These are phyloP conservation scores for Botrytis aclada DNA, from an alignment of 2,329 filamentous ascomycete species.

Conservation along the genomic window DNA sequence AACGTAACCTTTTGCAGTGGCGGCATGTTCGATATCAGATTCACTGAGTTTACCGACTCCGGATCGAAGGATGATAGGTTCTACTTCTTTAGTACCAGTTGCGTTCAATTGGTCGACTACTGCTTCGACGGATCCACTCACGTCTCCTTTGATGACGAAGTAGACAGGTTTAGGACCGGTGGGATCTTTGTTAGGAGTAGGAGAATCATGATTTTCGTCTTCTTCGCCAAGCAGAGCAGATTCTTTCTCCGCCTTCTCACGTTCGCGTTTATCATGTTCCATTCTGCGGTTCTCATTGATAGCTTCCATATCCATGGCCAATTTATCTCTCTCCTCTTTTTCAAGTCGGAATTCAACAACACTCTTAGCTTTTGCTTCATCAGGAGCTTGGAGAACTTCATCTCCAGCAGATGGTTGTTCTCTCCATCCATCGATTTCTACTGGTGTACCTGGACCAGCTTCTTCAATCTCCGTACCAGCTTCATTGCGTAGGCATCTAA, in stretches of 20 bases:
- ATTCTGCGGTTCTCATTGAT: conserved; percentile 65
- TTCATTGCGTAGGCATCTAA: conserved; percentile 84
- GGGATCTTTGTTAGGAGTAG: conserved; percentile 16
- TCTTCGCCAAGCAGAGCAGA: conserved; percentile 42
- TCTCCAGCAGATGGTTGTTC: conserved; percentile 83
- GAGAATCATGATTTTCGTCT: conserved; percentile 33
- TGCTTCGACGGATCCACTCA: conserved; percentile 90
- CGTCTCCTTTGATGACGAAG: conserved; percentile 89
- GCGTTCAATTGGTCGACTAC: conserved; percentile 73
- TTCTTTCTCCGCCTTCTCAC: conserved; percentile 53
- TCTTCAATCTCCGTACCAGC: conserved; percentile 68
- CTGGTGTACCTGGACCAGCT: conserved; percentile 82
- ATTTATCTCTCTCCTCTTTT: conserved; percentile 62
- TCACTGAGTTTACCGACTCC: conserved; percentile 76
- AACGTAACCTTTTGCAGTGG: conserved; percentile 70
- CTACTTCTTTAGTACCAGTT: conserved; percentile 82
- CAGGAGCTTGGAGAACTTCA: conserved; percentile 76
- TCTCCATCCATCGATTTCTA: conserved; percentile 94
- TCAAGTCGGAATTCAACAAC: conserved; percentile 76
- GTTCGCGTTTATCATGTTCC: conserved; percentile 58
- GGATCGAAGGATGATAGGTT: conserved; percentile 71
- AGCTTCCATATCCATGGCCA: conserved; percentile 68
- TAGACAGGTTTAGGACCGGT: conserved; percentile 58
- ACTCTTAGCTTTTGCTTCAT: conserved; percentile 73
- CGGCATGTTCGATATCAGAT: conserved; percentile 85